A percentile compares a stretch with the other conserved stretches of the same genome.
These are phyloP conservation scores for Globisporangium orthogonon DNA, from an alignment of 352 stramenopile species.

Conservation along the genomic window DNA sequence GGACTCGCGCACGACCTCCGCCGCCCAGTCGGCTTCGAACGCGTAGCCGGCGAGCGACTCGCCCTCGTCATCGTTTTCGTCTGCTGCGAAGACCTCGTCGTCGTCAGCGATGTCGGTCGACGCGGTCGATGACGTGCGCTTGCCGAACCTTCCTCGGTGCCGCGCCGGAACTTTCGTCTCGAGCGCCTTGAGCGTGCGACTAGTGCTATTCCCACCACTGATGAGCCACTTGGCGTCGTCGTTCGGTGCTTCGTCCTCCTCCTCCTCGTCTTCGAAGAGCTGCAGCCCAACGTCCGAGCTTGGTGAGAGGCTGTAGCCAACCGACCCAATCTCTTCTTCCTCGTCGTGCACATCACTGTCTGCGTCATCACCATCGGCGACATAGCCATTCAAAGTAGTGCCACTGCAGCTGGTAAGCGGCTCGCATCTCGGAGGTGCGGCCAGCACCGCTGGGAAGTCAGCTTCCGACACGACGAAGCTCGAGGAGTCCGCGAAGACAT, in stretches of 20 bases:
- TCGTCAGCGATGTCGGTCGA: slow-evolving; percentile 9
- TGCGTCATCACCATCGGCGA: not conserved
- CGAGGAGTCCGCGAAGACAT: slow-evolving; percentile 62
- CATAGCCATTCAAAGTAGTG: too few relatives aligned
- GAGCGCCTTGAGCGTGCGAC: slow-evolving; percentile 28
- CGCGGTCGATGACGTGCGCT: slow-evolving; percentile 10
- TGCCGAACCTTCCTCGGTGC: not conserved
- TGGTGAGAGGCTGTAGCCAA: slow-evolving; percentile 5
- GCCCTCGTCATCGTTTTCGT: slow-evolving; percentile 19
- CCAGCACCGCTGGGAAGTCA: slow-evolving; percentile 41
- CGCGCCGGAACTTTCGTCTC: slow-evolving; percentile 40
- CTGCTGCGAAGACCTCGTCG: slow-evolving; percentile 11
- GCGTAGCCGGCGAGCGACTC: slow-evolving; percentile 57
- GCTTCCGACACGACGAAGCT: slow-evolving; percentile 70
- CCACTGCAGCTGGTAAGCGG: not conserved
- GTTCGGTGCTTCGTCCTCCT: not conserved
- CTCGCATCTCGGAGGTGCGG: slow-evolving; percentile 1
- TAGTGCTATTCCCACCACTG: not conserved
- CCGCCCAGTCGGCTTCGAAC: slow-evolving; percentile 76
- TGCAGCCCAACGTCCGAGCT: not conserved
- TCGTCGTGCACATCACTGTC: not conserved
- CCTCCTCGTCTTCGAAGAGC: not conserved
- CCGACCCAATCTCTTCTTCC: not conserved
- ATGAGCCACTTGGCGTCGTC: not conserved
- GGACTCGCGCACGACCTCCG: slow-evolving; percentile 18